A percentile compares a stretch with the other conserved stretches of the same genome.
phyloP scores from a whole-genome alignment of 2,329 filamentous ascomycete genomes.

The Phoma sp. region DNA sequence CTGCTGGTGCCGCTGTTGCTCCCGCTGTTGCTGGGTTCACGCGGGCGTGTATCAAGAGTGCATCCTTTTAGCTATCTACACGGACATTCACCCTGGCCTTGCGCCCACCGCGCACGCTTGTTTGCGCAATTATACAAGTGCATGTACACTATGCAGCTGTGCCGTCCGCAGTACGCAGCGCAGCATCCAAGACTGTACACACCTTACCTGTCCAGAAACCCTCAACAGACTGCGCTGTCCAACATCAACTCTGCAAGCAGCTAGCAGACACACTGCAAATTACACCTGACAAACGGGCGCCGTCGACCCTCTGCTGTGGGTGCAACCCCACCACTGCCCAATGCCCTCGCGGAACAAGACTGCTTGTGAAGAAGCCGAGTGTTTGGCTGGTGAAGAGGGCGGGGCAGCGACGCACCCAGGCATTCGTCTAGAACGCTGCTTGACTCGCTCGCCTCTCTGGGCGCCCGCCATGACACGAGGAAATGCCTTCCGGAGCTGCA shows the following conservation, averaged over 20 bases:
- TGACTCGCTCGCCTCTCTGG: conserved; percentile 30
- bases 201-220: not conserved
- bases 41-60: conserved; percentile 19
- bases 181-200: not conserved
- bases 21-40: conserved; percentile 6
- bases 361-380: conserved; percentile 11
- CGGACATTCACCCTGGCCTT: conserved; percentile 10
- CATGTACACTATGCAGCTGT: not conserved
- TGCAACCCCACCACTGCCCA: conserved; percentile 13
- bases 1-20: too few relatives aligned
- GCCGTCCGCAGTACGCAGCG: not conserved
- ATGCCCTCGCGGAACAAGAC: not conserved
- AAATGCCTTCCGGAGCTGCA: conserved; percentile 20
- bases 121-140: conserved; percentile 8
- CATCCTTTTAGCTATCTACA: not conserved
- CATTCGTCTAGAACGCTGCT: conserved; percentile 30
- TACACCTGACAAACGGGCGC: conserved; percentile 11
- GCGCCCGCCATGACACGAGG: conserved; percentile 25
- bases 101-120: conserved; percentile 16
- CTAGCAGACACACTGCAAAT: not conserved
- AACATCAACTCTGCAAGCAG: conserved; percentile 3
- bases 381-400: conserved; percentile 17
- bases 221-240: conserved; percentile 1
- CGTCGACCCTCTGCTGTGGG: conserved; percentile 1
- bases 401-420: conserved; percentile 19